A percentile compares a stretch with the other conserved stretches of the same genome.
Conservation (phyloP, 257 asterid genomes). For the Scutellaria galericulata region DNA sequence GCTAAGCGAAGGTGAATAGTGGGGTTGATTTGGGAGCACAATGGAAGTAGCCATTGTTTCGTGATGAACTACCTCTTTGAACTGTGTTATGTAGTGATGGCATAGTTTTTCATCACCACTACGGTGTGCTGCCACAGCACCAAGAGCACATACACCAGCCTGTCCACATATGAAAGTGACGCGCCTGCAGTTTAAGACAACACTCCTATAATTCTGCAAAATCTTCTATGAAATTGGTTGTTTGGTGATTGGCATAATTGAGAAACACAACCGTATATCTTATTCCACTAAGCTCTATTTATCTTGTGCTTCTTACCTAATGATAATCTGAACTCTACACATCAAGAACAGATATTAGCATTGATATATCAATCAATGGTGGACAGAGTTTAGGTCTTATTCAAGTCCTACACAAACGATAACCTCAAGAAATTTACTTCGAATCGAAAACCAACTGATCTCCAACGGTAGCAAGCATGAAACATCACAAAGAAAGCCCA, state of each 20-base stretch:
- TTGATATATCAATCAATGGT: not conserved
- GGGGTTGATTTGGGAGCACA: too few relatives aligned
- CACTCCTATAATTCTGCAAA: not conserved
- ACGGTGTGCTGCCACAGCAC: conserved; percentile 76
- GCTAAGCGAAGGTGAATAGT: not conserved
- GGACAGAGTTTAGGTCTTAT: not conserved
- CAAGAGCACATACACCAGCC: conserved; percentile 82
- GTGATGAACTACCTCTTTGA: conserved; percentile 54
- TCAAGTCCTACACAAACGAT: conserved; percentile 9
- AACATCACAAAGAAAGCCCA: not conserved
- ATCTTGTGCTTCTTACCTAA: conserved; percentile 8
- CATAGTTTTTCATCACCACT: conserved; percentile 56
- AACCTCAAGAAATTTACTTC: not conserved
- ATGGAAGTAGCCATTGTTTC: not conserved
- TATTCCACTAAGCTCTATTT: not conserved
- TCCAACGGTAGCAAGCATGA: not conserved
- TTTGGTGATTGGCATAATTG: not conserved
- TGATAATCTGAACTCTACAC: conserved; percentile 3
- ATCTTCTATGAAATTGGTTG: not conserved
- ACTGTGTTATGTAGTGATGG: conserved; percentile 51
- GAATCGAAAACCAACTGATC: conserved; percentile 10
- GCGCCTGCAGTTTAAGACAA: conserved; percentile 49
- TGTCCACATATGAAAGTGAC: conserved; percentile 77
- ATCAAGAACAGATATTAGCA: not conserved
- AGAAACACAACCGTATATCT: not conserved